Evolutionary conservation across 2,329 filamentous ascomycete species (phyloP).

Genomic region (Ceratocystis variospora): DNA sequence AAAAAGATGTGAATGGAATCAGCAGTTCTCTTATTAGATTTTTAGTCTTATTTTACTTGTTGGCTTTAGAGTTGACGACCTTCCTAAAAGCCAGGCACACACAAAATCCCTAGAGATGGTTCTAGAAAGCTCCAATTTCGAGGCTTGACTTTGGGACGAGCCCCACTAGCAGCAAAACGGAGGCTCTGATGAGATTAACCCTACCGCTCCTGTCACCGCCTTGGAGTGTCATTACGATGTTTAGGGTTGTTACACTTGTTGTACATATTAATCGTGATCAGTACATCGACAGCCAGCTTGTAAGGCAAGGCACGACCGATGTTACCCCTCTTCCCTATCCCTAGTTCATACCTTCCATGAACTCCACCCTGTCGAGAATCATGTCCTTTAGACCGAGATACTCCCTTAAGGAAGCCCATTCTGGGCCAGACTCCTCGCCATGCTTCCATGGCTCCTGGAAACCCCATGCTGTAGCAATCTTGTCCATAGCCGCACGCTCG

Average conservation of each 20-base stretch:
- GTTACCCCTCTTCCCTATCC: neutral
- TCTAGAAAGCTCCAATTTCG: slow-evolving; percentile 14
- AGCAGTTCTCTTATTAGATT: neutral
- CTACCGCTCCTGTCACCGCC: neutral
- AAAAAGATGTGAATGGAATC: neutral
- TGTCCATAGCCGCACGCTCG: slow-evolving; percentile 75
- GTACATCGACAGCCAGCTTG: neutral
- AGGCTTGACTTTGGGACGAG: neutral
- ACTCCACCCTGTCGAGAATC: slow-evolving; percentile 74
- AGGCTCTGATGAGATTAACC: neutral
- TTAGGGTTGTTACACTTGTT: slow-evolving; percentile 2
- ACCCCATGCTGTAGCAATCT: slow-evolving; percentile 77
- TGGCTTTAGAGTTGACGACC: neutral
- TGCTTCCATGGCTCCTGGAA: slow-evolving; percentile 68
- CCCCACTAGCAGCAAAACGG: slow-evolving; percentile 10
- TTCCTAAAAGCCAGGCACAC: neutral
- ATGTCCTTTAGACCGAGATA: slow-evolving; percentile 73
- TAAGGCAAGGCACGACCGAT: neutral
- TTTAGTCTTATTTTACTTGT: neutral
- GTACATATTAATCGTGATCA: neutral
- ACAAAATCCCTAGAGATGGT: slow-evolving; percentile 11
- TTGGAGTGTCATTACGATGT: neutral
- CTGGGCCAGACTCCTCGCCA: slow-evolving; percentile 80
- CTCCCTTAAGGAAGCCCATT: slow-evolving; percentile 77
- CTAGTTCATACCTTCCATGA: slow-evolving; percentile 76